Evolutionary conservation across 371 early-diverging fungal species (phyloP).

Genomic region (Smittium culicis): DNA sequence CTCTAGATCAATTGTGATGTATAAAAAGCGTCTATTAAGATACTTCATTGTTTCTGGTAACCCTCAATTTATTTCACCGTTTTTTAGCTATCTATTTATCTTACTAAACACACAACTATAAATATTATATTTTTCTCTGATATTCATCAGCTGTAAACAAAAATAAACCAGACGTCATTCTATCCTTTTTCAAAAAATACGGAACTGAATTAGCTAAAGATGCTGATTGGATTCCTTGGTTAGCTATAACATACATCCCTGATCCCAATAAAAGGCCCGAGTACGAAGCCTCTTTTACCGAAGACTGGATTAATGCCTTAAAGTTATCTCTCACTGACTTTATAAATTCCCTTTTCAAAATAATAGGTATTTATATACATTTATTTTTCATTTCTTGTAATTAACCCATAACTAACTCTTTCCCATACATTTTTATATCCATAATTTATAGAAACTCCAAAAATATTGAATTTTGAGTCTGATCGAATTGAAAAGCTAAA

Average conservation of each 20-base stretch:
- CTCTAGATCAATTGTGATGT: no score
- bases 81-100: no score
- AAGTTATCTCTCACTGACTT: constrained; percentile 22
- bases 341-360: constrained; percentile 28
- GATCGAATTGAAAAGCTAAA: no score
- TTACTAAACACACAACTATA: no score
- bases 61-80: no score
- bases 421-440: no score
- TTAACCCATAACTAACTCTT: neutral
- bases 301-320: constrained; percentile 23
- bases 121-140: constrained; percentile 23
- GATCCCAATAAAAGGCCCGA: constrained; percentile 20
- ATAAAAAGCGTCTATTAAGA: no score
- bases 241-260: constrained; percentile 25
- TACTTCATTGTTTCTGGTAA: no score
- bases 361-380: constrained; percentile 12
- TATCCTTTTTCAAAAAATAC: constrained; percentile 20
- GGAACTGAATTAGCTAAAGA: constrained; percentile 24
- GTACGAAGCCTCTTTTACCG: constrained; percentile 28
- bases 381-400: neutral
- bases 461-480: no score
- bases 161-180: constrained; percentile 13
- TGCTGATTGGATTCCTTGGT: constrained; percentile 32
- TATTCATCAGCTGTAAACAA: constrained; percentile 7
- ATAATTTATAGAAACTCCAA: no score